phyloP scores from a whole-genome alignment of 2,329 filamentous ascomycete species.

The Colletotrichum magnum region DNA sequence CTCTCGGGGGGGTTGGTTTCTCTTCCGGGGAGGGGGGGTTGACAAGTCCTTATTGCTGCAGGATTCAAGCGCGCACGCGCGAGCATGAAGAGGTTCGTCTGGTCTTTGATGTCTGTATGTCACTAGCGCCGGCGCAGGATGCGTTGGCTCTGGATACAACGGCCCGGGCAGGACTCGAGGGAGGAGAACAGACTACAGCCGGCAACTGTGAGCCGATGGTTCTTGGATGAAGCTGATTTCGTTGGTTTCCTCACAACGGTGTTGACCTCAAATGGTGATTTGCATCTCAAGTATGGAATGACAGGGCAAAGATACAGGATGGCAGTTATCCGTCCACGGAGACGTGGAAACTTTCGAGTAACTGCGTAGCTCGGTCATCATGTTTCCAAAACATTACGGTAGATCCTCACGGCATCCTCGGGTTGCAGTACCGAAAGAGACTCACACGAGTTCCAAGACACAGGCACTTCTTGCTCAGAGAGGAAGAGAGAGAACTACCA shows the following conservation, averaged over 20 bases:
- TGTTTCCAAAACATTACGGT: too few relatives aligned
- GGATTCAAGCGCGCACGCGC: slow-evolving; percentile 1
- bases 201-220: slow-evolving; percentile 7
- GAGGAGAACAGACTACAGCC: background rate
- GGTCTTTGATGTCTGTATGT: slow-evolving; percentile 22
- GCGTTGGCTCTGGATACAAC: slow-evolving; percentile 33
- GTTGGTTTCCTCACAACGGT: background rate
- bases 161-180: slow-evolving; percentile 26
- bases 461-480: background rate
- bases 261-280: slow-evolving; percentile 1
- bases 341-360: too few relatives aligned
- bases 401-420: too few relatives aligned
- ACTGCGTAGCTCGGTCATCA: too few relatives aligned
- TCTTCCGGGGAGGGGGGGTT: background rate
- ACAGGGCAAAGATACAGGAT: slow-evolving; percentile 18
- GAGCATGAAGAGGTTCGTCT: slow-evolving; percentile 28
- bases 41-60: slow-evolving; percentile 33
- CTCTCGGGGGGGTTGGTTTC: slow-evolving; percentile 1
- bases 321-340: background rate
- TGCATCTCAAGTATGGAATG: slow-evolving; percentile 35
- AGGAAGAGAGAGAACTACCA: background rate
- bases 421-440: too few relatives aligned
- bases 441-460: too few relatives aligned
- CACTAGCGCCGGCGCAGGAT: slow-evolving; percentile 36
- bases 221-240: background rate